Percentiles rank a stretch among this genome's conserved stretches.
Conservation (phyloP, 192 early-diverging fungal species). For the Diversispora epigaea region DNA sequence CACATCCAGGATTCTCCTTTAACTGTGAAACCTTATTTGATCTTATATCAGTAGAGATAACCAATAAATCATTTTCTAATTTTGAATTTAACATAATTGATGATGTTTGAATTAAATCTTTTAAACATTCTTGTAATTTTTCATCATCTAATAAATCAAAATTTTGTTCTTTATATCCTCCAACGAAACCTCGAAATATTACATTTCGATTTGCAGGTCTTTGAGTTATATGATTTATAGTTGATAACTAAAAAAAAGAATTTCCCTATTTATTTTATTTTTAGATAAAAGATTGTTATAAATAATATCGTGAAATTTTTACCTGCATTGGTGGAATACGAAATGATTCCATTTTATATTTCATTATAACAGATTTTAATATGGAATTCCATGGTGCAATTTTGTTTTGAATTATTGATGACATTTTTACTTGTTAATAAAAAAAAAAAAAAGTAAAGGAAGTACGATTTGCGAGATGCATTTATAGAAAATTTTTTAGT, state of each 20-base stretch:
- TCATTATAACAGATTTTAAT: background rate
- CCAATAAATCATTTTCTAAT: background rate
- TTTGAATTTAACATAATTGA: background rate
- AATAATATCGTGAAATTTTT: background rate
- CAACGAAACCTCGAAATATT: background rate
- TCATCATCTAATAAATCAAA: background rate
- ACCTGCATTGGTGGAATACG: background rate
- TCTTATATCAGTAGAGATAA: background rate
- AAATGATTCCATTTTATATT: background rate
- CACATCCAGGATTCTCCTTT: background rate
- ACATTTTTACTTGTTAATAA: background rate
- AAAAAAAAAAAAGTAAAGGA: background rate
- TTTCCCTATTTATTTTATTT: background rate
- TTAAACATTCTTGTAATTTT: background rate
- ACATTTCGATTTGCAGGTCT: background rate
- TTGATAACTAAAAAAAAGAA: background rate
- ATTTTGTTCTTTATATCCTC: background rate
- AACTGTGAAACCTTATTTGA: background rate
- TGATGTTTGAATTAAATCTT: background rate
- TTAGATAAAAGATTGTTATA: background rate
- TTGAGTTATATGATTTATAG: background rate
- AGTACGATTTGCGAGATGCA: background rate
- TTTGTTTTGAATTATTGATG: background rate
- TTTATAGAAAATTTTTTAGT: too few species aligned
- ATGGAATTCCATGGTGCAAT: background rate